Conservation (phyloP, 2,329 filamentous ascomycete species). For the Exophiala aquamarina region DNA sequence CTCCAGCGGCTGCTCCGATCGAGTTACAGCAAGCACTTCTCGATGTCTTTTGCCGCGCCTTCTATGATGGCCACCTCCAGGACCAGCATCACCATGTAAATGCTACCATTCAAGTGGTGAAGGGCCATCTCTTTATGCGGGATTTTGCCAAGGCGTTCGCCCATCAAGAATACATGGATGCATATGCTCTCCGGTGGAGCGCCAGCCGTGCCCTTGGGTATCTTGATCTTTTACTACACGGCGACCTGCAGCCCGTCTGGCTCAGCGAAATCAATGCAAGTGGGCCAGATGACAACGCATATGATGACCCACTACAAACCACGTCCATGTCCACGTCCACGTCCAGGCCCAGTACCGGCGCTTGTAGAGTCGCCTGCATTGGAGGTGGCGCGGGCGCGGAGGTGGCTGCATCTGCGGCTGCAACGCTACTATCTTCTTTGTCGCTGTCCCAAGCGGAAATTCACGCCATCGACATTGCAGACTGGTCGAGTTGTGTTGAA, state of each 20-base stretch:
- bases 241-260: slow-evolving; percentile 20
- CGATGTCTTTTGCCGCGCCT: slow-evolving; percentile 69
- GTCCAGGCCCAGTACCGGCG: too few relatives aligned
- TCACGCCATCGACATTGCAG: slow-evolving; percentile 75
- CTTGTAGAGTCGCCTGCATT: slow-evolving; percentile 53
- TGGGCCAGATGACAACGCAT: not conserved
- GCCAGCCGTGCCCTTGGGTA: slow-evolving; percentile 83
- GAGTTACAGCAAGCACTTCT: slow-evolving; percentile 69
- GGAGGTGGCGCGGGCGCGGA: slow-evolving; percentile 68
- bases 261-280: slow-evolving; percentile 6
- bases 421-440: slow-evolving; percentile 3
- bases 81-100: too few relatives aligned
- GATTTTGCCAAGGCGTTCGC: slow-evolving; percentile 83
- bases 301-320: too few relatives aligned
- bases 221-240: slow-evolving; percentile 52
- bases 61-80: slow-evolving; percentile 49
- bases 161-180: slow-evolving; percentile 67
- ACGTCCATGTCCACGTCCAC: too few relatives aligned
- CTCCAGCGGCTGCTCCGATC: slow-evolving; percentile 39
- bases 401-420: slow-evolving; percentile 61
- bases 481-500: slow-evolving; percentile 67
- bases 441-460: slow-evolving; percentile 40
- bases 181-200: slow-evolving; percentile 90
- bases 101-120: slow-evolving; percentile 73
- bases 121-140: slow-evolving; percentile 79